Base-by-base conservation (phyloP, 2,329 filamentous ascomycete genomes). In the Botrytis deweyae region DNA sequence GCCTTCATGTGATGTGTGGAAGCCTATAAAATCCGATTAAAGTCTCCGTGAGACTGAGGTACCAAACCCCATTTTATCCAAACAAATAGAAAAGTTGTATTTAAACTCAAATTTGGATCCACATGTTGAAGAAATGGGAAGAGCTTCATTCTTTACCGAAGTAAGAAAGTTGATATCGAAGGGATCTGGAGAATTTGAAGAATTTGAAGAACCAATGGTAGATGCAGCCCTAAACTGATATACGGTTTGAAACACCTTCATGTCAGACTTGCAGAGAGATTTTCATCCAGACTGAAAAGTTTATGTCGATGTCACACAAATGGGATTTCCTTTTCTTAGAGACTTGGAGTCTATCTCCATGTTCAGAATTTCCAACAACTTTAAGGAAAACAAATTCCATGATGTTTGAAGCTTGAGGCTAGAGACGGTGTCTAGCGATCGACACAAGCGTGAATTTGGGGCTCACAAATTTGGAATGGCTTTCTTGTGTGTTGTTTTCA, bases 401-500 rank as follows among this genome's bases (percentile, higher is more conserved):
- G 29, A n/a, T 18, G 20, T n/a, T 18, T 25, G 29, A 14, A 38
- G 33, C 33, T 29, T 8, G 20, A 22, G 63, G 63, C n/a, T 46
- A 6, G 16, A 20, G 10, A 64, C 2, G 42, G 14, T 16, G 25
- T 40, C 25, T 64, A 42, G 3, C 22, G 4, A 55, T 40, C 18
- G 25, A 67, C 46, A 55, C 49, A 55, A 55, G 29, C 36, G 52
- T 55, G 52, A 36, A 68, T 18, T 9, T 3, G 16, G 36, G 14
- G 14, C 44, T 25, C 33, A 58, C 25, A 25, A 40, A 9, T 4
- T 29, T 58, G 40, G 38, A 36, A n/a, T 59, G 22, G 38, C 40
- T 59, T 42, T 58, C 18, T 20, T 70, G 67, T 70, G 52, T 44
- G 20, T n/a, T 38, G 58, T 44, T 70, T 63, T 72, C 70, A 72